These are phyloP conservation scores for Auriscalpium microsporum DNA, from an alignment of 768 basidiomycete species.

Conservation along the genomic window DNA sequence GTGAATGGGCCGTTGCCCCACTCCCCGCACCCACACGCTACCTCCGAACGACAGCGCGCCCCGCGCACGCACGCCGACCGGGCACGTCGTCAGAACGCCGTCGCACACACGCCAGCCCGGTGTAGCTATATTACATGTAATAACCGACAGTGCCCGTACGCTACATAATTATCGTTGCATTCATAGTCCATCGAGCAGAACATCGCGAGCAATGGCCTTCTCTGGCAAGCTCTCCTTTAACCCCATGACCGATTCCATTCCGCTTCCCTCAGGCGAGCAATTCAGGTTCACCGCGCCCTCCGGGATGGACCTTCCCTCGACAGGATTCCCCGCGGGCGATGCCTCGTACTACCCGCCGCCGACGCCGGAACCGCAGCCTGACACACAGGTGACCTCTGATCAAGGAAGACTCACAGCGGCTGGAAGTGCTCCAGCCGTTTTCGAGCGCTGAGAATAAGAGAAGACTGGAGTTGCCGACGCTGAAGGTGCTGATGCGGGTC, in stretches of 20 bases:
- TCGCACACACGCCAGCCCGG: no score
- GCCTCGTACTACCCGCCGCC: constrained; percentile 71
- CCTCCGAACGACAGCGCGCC: no score
- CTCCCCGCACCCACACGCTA: no score
- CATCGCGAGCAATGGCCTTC: constrained; percentile 98
- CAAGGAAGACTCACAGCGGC: constrained; percentile 65
- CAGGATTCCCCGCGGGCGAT: constrained; percentile 74
- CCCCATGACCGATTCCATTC: constrained; percentile 71
- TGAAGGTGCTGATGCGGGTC: constrained; percentile 85
- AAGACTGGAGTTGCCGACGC: constrained; percentile 65
- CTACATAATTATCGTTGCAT: no score
- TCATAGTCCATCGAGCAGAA: no score
- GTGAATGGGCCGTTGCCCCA: no score
- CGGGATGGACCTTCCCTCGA: constrained; percentile 75
- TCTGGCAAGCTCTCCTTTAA: constrained; percentile 92
- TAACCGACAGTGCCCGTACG: no score
- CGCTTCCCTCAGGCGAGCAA: constrained; percentile 55
- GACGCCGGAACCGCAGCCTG: constrained; percentile 64
- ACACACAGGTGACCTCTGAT: constrained; percentile 76
- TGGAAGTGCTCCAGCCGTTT: constrained; percentile 87
- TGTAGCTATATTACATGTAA: no score
- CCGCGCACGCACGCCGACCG: no score
- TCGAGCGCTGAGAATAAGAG: constrained; percentile 39
- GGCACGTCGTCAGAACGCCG: no score
- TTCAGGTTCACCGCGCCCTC: constrained; percentile 83